Base-by-base conservation (phyloP, 2,329 filamentous ascomycete species). In the Calonectria pauciramosa region DNA sequence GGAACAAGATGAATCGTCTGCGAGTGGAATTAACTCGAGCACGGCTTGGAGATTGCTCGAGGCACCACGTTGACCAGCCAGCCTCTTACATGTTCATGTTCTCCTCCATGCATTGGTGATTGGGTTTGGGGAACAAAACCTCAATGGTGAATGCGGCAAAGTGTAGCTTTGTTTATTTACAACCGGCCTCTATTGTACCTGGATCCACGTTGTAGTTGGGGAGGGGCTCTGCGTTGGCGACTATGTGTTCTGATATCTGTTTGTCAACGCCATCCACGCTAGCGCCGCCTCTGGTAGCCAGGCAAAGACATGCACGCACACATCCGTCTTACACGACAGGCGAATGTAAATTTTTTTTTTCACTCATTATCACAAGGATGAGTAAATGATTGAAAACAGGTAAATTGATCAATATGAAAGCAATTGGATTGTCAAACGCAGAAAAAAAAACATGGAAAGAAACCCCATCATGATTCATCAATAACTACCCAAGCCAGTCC, bases 401-500 rank as follows among this genome's bases (percentile, higher is more conserved):
- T 47, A 47, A 47, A 47, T 47, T 23, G 4, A n/a, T 47, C 1
- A 23, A 47, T 20, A 47, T 47, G 41, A 16, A 11, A 47, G 20
- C 3, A 3, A 47, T 23, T 20, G 11, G 2, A 47, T 47, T n/a
- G 1, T 20, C 18, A 8, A 47, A 32, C 8, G 9, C 18, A 44
- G 5, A 8, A 44, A 44, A 20, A 44, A 44, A 1, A 20, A 47
- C 1, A 47, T 2, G 10, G 8, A 23, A 11, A 3, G 23, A n/a
- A 47, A 23, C 11, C 5, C 20, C 20, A 23, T 13, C 44, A 13
- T 47, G 44, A 11, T 7, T 4, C 52, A 34, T n/a, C 20, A 51
- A 26, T 67, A 60, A 8, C 11, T 60, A 10, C 63, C 70, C 56
- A 60, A 34, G 4, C 68, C 68, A 38, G 44, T 36, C 68, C 70